These are phyloP conservation scores for Tetracladium maxilliforme DNA, from an alignment of 2,329 filamentous ascomycete species.

Conservation along the genomic window DNA sequence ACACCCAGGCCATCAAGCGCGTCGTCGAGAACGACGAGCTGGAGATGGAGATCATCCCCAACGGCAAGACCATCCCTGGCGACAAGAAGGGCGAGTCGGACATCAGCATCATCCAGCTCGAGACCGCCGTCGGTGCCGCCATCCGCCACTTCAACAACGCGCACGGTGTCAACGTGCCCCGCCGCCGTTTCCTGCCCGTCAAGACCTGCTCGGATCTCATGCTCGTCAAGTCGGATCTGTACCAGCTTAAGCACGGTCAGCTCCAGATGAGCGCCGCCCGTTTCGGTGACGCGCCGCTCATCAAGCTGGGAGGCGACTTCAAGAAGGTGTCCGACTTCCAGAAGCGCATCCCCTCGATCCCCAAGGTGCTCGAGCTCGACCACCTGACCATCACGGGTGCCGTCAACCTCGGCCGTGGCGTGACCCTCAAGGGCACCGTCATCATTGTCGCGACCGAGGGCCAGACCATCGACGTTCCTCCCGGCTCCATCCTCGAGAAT, in stretches of 20 bases:
- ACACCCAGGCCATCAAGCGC: slow-evolving; percentile 92
- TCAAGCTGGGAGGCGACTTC: slow-evolving; percentile 98
- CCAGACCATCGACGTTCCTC: slow-evolving; percentile 93
- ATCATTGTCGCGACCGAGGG: slow-evolving; percentile 98
- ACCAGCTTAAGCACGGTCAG: slow-evolving; percentile 97
- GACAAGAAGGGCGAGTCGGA: slow-evolving; percentile 99
- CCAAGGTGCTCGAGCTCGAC: slow-evolving; percentile 81
- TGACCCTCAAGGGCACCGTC: slow-evolving; percentile 94
- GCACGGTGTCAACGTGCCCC: slow-evolving; percentile 96
- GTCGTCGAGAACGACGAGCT: slow-evolving; percentile 98
- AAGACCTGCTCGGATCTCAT: slow-evolving; percentile 99
- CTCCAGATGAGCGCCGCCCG: slow-evolving; percentile 92
- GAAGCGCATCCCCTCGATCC: slow-evolving; percentile 74
- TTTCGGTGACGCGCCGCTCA: slow-evolving; percentile 90
- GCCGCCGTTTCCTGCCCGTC: slow-evolving; percentile 95
- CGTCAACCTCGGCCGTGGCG: slow-evolving; percentile 90
- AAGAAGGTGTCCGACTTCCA: slow-evolving; percentile 99
- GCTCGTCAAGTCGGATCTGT: slow-evolving; percentile 98
- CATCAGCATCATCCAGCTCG: slow-evolving; percentile 91
- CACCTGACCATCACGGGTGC: slow-evolving; percentile 96
- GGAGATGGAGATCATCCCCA: slow-evolving; percentile 98
- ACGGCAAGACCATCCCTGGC: slow-evolving; percentile 94
- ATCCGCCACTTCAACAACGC: slow-evolving; percentile 98
- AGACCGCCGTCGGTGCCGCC: slow-evolving; percentile 95
- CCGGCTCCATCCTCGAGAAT: slow-evolving; percentile 94